A percentile compares a stretch with the other conserved stretches of the same genome.
Evolutionary conservation across 176 grass and related monocot genomes (phyloP).

Genomic region (Oryza longistaminata): DNA sequence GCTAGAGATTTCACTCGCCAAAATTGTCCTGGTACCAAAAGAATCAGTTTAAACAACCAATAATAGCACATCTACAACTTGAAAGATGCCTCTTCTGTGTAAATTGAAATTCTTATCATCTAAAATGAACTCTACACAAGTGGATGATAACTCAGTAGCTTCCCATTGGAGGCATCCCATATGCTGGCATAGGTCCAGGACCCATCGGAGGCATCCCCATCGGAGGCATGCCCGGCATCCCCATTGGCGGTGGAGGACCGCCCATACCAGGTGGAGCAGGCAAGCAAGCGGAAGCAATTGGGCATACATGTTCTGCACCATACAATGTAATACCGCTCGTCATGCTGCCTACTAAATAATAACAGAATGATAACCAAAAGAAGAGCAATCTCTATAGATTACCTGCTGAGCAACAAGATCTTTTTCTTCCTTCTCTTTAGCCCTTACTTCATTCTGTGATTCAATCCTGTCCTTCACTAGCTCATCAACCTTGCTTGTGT

Average conservation of each 20-base stretch:
- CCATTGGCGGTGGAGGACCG: constrained; percentile 59
- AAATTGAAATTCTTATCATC: constrained; percentile 20
- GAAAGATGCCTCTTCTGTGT: background rate
- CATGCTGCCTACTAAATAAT: constrained; percentile 5
- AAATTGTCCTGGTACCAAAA: constrained; percentile 56
- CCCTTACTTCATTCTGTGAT: constrained; percentile 69
- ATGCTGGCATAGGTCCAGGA: constrained; percentile 72
- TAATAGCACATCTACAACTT: constrained; percentile 38
- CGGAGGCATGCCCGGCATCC: constrained; percentile 80
- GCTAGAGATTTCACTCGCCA: constrained; percentile 36
- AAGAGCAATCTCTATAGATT: background rate
- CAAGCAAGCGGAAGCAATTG: constrained; percentile 90
- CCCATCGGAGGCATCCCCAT: constrained; percentile 72
- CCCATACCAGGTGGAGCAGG: constrained; percentile 86
- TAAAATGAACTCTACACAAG: constrained; percentile 3
- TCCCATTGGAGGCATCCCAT: constrained; percentile 89
- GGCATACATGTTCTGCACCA: constrained; percentile 94
- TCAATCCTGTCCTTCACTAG: constrained; percentile 89
- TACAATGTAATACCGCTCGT: constrained; percentile 2
- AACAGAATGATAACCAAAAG: background rate
- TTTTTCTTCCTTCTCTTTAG: constrained; percentile 91
- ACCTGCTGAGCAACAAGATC: constrained; percentile 94
- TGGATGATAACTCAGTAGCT: constrained; percentile 53
- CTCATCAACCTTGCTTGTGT: constrained; percentile 92
- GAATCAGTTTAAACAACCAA: constrained; percentile 47